Evolutionary conservation across 805 yeast species (phyloP).

Genomic region (Metschnikowia kofuensis): DNA sequence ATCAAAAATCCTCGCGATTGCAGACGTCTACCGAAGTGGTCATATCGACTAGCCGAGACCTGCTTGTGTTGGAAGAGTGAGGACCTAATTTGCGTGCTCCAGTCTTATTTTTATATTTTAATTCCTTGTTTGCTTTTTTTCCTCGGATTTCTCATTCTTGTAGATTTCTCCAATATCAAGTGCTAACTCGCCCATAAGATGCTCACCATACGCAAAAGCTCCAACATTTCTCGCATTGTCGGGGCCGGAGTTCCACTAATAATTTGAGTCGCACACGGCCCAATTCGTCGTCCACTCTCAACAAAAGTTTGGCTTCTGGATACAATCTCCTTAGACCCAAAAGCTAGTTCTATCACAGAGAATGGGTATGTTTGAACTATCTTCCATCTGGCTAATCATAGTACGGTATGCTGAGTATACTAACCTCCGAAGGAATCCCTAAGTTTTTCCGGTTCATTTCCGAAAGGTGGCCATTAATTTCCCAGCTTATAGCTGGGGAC

Average conservation of each 20-base stretch:
- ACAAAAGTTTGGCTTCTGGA: slow-evolving; percentile 3
- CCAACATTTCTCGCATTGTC: not conserved
- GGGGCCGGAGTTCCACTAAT: not conserved
- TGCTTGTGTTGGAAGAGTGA: too few relatives aligned
- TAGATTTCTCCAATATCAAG: not conserved
- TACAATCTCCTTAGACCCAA: not conserved
- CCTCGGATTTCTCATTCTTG: too few relatives aligned
- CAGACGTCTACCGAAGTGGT: too few relatives aligned
- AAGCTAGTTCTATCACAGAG: not conserved
- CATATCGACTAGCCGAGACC: too few relatives aligned
- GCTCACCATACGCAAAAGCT: not conserved
- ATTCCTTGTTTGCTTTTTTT: too few relatives aligned
- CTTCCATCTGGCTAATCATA: not conserved
- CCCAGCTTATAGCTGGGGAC: slow-evolving; percentile 76
- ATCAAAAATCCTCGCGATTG: too few relatives aligned
- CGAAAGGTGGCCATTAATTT: slow-evolving; percentile 97
- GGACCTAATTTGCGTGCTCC: too few relatives aligned
- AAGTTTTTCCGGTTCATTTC: slow-evolving; percentile 95
- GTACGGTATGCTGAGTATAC: not conserved
- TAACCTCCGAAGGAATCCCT: slow-evolving; percentile 70
- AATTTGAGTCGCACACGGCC: slow-evolving; percentile 13
- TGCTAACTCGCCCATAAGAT: not conserved
- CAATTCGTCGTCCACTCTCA: slow-evolving; percentile 7
- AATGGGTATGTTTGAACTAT: slow-evolving; percentile 4
- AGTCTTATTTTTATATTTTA: too few relatives aligned